Base-by-base conservation (phyloP, 495 filamentous ascomycete genomes). In the Daldinia loculata region DNA sequence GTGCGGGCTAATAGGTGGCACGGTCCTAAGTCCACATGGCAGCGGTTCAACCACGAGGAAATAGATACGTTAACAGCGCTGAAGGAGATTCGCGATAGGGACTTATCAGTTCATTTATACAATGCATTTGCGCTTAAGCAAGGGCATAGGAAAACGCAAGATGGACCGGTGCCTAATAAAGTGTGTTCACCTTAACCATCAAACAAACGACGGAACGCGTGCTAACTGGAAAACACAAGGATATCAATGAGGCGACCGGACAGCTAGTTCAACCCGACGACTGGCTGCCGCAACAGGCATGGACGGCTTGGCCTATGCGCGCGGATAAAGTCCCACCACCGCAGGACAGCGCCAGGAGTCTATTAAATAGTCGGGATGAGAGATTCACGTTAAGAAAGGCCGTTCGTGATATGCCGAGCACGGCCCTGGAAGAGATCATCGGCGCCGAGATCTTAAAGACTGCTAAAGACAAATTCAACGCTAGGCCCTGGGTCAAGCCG, bases 241-340 rank as follows among this genome's bases (percentile, higher is more conserved):
- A 75, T 34, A 53, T 74, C 55, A 48, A 75, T 56, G 61, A 51
- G 17, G 43, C 50, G 22, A 75, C 72, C 4, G 70, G 72, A 2
- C 63, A 69, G 11, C 57, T 29, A n/a, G 69, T 77, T 36, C 56
- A 66, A 41, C 65, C 67, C 7, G 53, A 63, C 39, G 70, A 62
- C n/a, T 87, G 83, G 79, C 60, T 70, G 15, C 84, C 87, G 17
- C 83, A 82, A 6, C 86, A 83, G 61, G 22, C 56, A 32, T 96
- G 93, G 93, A 90, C 90, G 3, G 90, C 92, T 1, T 97, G 93
- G 93, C 93, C 93, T 19, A 70, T 94, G 78, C 78, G 77, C 15
- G 82, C 84, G 22, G 75, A 81, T 11, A 79, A 82, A 7, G 91
- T 94, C 17, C 90, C 91, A 3, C 82, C 84, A n/a, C 76, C 80